Evolutionary conservation across 305 asterid species (phyloP).

Genomic region (Rubia balearica): DNA sequence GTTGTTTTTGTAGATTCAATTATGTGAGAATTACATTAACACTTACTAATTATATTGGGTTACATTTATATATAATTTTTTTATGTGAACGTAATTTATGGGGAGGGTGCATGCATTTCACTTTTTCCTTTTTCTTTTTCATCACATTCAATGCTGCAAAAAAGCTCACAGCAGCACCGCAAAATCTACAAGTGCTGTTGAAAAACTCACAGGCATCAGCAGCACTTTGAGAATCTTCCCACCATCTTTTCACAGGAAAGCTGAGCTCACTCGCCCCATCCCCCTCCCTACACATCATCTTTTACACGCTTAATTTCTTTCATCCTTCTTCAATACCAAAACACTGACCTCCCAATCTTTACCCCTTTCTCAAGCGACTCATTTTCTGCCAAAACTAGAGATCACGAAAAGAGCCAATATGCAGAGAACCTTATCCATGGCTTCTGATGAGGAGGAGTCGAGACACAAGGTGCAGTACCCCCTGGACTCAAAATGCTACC

Average conservation of each 20-base stretch:
- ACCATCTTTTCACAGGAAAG: slow-evolving; percentile 25
- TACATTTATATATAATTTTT: no score
- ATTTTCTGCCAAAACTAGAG: no score
- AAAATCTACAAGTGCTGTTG: slow-evolving; percentile 20
- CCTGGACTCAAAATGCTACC: slow-evolving; percentile 45
- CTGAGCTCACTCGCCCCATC: slow-evolving; percentile 12
- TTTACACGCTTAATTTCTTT: slow-evolving; percentile 12
- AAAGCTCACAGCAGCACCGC: slow-evolving; percentile 21
- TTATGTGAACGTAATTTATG: neutral
- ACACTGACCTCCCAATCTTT: neutral
- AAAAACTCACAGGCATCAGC: slow-evolving; percentile 31
- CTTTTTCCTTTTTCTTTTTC: neutral
- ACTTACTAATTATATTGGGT: no score
- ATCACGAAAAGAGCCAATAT: neutral
- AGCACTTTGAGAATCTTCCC: slow-evolving; percentile 6
- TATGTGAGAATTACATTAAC: no score
- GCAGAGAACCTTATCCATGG: slow-evolving; percentile 25
- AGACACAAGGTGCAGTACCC: slow-evolving; percentile 32
- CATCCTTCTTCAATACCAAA: slow-evolving; percentile 10
- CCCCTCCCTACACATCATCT: neutral
- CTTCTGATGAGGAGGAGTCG: slow-evolving; percentile 32
- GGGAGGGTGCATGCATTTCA: neutral
- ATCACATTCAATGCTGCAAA: slow-evolving; percentile 9
- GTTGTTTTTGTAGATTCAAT: no score
- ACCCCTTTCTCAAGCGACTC: no score